A percentile compares a stretch with the other conserved stretches of the same genome.
These are phyloP conservation scores for Aschersonia sp. DNA, from an alignment of 2,329 filamentous ascomycete genomes.

Conservation along the genomic window DNA sequence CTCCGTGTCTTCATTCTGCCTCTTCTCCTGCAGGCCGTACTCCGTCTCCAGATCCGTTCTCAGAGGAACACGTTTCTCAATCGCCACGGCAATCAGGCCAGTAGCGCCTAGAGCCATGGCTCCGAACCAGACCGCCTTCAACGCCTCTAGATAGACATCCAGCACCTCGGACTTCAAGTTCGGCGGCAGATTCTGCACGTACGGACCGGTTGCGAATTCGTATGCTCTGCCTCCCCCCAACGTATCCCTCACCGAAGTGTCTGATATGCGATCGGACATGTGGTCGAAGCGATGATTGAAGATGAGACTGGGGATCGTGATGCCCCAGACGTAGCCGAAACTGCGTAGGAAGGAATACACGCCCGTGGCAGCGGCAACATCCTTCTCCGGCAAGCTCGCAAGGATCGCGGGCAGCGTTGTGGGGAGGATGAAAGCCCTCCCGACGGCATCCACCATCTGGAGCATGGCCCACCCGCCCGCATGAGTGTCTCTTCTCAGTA, in stretches of 20 bases:
- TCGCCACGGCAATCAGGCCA: not conserved
- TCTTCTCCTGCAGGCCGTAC: not conserved
- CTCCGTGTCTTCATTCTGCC: too few species aligned
- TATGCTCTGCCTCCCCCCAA: conserved; percentile 12
- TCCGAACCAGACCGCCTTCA: not conserved
- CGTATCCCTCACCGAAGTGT: conserved; percentile 1
- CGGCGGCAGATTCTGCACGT: not conserved
- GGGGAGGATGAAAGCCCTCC: conserved; percentile 14
- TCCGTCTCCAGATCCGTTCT: not conserved
- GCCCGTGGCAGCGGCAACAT: conserved; percentile 21
- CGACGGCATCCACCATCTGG: not conserved
- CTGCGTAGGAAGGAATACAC: conserved; percentile 30
- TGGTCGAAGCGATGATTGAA: conserved; percentile 13
- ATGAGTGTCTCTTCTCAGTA: not conserved
- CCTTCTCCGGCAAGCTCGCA: conserved; percentile 21
- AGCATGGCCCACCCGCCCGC: not conserved
- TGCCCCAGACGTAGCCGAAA: conserved; percentile 30
- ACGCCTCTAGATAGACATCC: not conserved
- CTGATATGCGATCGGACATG: conserved; percentile 3
- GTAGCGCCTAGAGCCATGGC: not conserved
- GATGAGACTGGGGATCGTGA: conserved; percentile 26
- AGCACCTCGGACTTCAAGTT: not conserved
- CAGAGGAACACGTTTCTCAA: not conserved
- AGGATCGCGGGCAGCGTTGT: conserved; percentile 27
- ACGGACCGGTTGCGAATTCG: conserved; percentile 5